Percentiles rank a stretch among this genome's conserved stretches.
These are phyloP conservation scores for Exobasidium cylindrosporum DNA, from an alignment of 1,284 basidiomycete species.

Conservation along the genomic window DNA sequence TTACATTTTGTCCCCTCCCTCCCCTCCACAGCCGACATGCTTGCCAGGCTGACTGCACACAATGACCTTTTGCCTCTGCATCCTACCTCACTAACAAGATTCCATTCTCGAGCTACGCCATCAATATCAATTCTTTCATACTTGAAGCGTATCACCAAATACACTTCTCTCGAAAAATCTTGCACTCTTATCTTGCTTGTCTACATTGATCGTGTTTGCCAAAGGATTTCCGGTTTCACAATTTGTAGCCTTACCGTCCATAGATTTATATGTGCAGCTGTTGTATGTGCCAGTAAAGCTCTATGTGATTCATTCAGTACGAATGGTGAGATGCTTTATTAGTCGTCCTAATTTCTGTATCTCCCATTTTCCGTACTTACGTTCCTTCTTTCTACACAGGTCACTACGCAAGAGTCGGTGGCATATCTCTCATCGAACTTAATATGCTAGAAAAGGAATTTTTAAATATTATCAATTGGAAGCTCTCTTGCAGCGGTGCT, in stretches of 20 bases:
- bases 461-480: constrained; percentile 51
- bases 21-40: constrained; percentile 42
- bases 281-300: constrained; percentile 52
- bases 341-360: too few species aligned
- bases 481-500: constrained; percentile 38
- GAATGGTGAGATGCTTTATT: constrained; percentile 39
- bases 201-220: constrained; percentile 54
- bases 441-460: constrained; percentile 55
- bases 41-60: constrained; percentile 47
- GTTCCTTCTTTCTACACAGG: constrained; percentile 23
- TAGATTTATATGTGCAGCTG: constrained; percentile 51
- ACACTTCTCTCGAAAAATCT: constrained; percentile 52
- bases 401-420: constrained; percentile 52
- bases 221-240: constrained; percentile 49
- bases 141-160: constrained; percentile 50
- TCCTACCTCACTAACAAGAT: constrained; percentile 50
- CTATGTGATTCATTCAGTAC: constrained; percentile 54
- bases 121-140: constrained; percentile 49
- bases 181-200: constrained; percentile 52
- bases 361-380: too few species aligned
- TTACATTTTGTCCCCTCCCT: background rate
- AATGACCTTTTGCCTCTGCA: constrained; percentile 53
- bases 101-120: constrained; percentile 52
- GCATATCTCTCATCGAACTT: constrained; percentile 51
- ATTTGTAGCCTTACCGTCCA: constrained; percentile 54